Base-by-base conservation (phyloP, 139 green algal species). In the Auxenochlorella pyrenoidosa region DNA sequence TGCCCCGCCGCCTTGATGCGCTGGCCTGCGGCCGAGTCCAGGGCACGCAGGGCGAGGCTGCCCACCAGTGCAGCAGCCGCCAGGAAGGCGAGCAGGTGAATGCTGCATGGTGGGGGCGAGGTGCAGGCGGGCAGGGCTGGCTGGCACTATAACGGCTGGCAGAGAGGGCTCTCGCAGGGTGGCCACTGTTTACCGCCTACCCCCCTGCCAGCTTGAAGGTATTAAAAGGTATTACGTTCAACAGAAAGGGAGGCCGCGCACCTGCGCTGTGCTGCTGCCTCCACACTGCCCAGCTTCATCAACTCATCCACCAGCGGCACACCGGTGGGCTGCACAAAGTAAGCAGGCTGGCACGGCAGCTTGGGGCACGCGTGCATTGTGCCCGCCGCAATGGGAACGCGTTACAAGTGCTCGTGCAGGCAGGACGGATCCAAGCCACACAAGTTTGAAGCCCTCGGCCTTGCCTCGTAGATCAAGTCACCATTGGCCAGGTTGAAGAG, bases 281-380 rank as follows among this genome's bases (percentile, higher is more conserved):
- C 54, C 58, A 84, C 36, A 38, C 58, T 84, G 79, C 58, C 36
- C 24, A 84, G 79, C 59, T 84, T 84, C 58, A 75, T 68, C 24
- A 84, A 59, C 59, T 84, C 79, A 6, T 73, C 79, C 26, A 84
- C 79, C 54, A 84, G 60, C 22, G 79, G 79, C 36, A 84, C 79
- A 21, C 79, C 79, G 0, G 79, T 84, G 79, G 75, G 44, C 44
- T 43, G 70, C 70, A 73, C 43, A 6, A 10, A 51, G 40, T 22
- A 78, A 38, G 72, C 47, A 54, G 47, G 47, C 47, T n/a, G 10
- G 47, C 47, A 54, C 47, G 10, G 47, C 47, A 47, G 70, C 0
- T 41, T 28, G 34, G 10, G 21, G n/a, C n/a, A n/a, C n/a, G n/a
- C n/a, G n/a, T n/a, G n/a, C n/a, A n/a, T n/a, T n/a, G n/a, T n/a